Evolutionary conservation across 1,284 basidiomycete species (phyloP).

Genomic region (Puccinia triticina): DNA sequence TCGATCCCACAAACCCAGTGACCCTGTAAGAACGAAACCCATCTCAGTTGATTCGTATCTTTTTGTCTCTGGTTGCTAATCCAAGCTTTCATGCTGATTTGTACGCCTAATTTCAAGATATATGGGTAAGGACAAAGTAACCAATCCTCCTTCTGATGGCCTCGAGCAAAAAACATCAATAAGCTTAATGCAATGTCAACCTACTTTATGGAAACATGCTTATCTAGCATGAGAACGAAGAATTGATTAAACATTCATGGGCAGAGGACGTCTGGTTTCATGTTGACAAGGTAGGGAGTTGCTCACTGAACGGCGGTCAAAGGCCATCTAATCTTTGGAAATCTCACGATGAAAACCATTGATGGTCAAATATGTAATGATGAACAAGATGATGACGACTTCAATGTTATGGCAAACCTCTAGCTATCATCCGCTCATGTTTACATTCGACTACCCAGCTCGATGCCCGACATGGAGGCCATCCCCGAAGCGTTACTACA

Average conservation of each 20-base stretch:
- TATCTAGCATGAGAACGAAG: conserved; percentile 71
- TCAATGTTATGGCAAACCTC: conserved; percentile 67
- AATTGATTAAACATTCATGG: conserved; percentile 85
- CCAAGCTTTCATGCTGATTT: not conserved
- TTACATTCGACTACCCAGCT: conserved; percentile 80
- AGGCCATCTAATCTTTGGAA: not conserved
- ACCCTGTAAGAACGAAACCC: conserved; percentile 28
- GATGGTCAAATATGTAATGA: conserved; percentile 59
- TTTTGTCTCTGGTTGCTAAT: not conserved
- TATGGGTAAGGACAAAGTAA: conserved; percentile 51
- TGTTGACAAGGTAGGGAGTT: conserved; percentile 62
- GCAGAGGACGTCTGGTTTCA: conserved; percentile 67
- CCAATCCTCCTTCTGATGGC: not conserved
- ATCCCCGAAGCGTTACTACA: conserved; percentile 78
- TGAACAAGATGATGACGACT: conserved; percentile 73
- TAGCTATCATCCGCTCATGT: conserved; percentile 59
- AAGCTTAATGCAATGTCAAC: not conserved
- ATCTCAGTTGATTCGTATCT: not conserved
- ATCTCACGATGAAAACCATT: not conserved
- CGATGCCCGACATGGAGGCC: conserved; percentile 75
- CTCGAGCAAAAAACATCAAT: not conserved
- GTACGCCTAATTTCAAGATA: conserved; percentile 1
- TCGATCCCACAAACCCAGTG: conserved; percentile 40
- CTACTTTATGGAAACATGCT: no score
- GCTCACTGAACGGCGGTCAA: not conserved